These are phyloP conservation scores for Pleurotus sapidus DNA, from an alignment of 768 basidiomycete genomes.

Conservation along the genomic window DNA sequence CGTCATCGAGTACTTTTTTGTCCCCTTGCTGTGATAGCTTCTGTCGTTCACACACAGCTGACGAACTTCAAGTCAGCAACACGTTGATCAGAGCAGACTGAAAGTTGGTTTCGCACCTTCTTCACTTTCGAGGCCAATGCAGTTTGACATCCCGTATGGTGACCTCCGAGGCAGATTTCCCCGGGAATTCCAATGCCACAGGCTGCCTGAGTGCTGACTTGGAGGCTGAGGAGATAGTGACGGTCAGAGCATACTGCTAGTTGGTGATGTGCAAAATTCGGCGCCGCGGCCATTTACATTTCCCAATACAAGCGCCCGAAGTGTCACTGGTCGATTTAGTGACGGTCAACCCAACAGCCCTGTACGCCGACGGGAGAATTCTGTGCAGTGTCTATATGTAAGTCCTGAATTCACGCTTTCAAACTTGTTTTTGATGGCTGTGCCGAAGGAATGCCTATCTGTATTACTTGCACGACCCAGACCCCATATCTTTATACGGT, in stretches of 20 bases:
- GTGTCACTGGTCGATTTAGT: no score
- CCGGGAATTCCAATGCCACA: slow-evolving; percentile 40
- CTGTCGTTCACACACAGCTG: slow-evolving; percentile 75
- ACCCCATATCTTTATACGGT: slow-evolving; percentile 74
- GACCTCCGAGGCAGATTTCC: slow-evolving; percentile 28
- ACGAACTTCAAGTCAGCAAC: background rate
- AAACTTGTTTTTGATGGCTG: no score
- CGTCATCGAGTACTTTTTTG: slow-evolving; percentile 61
- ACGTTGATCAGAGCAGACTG: background rate
- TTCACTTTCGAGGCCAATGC: slow-evolving; percentile 47
- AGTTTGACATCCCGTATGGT: slow-evolving; percentile 66
- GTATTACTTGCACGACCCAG: slow-evolving; percentile 70
- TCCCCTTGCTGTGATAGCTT: slow-evolving; percentile 65
- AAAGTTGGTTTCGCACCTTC: slow-evolving; percentile 24
- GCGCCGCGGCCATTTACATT: no score
- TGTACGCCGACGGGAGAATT: no score
- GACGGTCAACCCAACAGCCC: no score
- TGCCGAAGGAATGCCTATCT: slow-evolving; percentile 62
- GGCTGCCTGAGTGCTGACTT: slow-evolving; percentile 52
- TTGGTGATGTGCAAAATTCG: no score
- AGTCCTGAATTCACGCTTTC: no score
- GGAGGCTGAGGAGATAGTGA: slow-evolving; percentile 52
- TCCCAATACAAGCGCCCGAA: no score
- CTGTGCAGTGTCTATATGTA: no score
- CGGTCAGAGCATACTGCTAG: slow-evolving; percentile 22